Conservation (phyloP, 2,329 filamentous ascomycete genomes). For the Plenodomus tracheiphilus region DNA sequence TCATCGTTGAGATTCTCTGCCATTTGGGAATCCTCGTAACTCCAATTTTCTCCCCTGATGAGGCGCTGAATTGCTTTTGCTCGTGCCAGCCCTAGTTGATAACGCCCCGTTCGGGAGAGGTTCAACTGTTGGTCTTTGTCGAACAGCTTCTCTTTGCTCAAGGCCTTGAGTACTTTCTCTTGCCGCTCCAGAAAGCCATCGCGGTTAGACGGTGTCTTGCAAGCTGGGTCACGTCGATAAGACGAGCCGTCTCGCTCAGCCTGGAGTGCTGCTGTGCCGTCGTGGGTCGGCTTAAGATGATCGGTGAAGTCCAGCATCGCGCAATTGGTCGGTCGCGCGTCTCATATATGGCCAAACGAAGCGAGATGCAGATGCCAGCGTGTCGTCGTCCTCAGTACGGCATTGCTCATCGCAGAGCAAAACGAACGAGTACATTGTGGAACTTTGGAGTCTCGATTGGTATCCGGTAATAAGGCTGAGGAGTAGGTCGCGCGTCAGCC, state of each 20-base stretch:
- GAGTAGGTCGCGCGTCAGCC: constrained; percentile 1
- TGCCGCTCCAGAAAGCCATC: constrained; percentile 56
- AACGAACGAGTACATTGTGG: constrained; percentile 4
- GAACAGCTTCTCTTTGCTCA: constrained; percentile 54
- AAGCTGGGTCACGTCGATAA: constrained; percentile 50
- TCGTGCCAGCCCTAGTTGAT: constrained; percentile 56
- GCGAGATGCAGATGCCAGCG: constrained; percentile 7
- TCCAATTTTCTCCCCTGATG: constrained; percentile 52
- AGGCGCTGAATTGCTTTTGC: constrained; percentile 56
- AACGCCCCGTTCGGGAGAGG: constrained; percentile 55
- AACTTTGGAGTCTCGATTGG: not conserved
- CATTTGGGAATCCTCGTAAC: constrained; percentile 55
- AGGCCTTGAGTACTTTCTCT: constrained; percentile 49
- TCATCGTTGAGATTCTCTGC: constrained; percentile 58
- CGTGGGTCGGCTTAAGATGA: constrained; percentile 51
- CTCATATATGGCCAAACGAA: not conserved
- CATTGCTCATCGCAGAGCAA: not conserved
- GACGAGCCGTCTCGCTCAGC: constrained; percentile 51
- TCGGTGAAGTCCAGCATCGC: constrained; percentile 56
- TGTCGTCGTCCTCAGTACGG: not conserved
- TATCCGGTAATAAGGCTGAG: constrained; percentile 13
- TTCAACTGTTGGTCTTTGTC: constrained; percentile 56
- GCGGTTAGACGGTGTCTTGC: constrained; percentile 49
- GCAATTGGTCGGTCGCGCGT: constrained; percentile 5
- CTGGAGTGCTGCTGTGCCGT: constrained; percentile 52